Evolutionary conservation across 2,329 filamentous ascomycete species (phyloP).

Genomic region (Ophiostoma ulmi): DNA sequence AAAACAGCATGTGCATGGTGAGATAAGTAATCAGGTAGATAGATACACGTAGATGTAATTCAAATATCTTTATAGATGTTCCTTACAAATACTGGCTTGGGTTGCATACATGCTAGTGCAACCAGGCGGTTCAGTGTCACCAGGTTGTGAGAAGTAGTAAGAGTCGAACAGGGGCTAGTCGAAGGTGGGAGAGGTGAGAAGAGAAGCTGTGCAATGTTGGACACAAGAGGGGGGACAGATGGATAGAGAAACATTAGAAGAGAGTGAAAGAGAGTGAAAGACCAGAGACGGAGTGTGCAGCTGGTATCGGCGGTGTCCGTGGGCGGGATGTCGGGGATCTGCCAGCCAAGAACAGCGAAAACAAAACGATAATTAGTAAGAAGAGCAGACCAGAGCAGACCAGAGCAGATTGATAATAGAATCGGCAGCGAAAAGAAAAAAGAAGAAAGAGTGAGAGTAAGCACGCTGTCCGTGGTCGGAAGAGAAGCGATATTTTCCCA

Average conservation of each 20-base stretch:
- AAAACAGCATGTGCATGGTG: conserved; percentile 5
- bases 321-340: background rate
- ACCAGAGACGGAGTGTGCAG: background rate
- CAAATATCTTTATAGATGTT: too few species aligned
- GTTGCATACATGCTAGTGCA: background rate
- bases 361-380: background rate
- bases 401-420: too few species aligned
- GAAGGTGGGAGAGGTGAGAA: background rate
- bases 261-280: too few species aligned
- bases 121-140: background rate
- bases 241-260: background rate
- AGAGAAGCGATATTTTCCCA: background rate
- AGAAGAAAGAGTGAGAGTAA: background rate
- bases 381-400: background rate
- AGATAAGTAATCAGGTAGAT: background rate
- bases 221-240: background rate
- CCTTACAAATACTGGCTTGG: background rate
- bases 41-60: background rate
- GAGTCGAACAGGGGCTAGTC: background rate
- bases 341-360: background rate
- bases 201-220: background rate
- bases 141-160: background rate
- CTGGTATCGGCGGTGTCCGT: background rate
- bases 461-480: background rate
- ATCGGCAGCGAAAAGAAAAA: too few species aligned